These are phyloP conservation scores for Penicillium paradoxum DNA, from an alignment of 495 filamentous ascomycete genomes.

Conservation along the genomic window DNA sequence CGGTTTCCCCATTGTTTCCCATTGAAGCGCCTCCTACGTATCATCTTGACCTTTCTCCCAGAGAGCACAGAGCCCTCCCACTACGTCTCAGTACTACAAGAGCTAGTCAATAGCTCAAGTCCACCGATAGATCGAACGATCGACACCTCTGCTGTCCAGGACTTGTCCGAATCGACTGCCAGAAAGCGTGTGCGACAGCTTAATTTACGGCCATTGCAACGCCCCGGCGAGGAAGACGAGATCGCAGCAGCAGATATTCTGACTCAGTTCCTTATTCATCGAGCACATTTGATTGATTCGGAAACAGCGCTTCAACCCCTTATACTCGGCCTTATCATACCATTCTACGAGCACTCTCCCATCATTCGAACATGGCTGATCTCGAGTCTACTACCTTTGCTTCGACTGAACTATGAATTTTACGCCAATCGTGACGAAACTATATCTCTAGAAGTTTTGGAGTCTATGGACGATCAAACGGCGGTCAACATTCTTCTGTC, in stretches of 20 bases:
- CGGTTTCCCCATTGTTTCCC: constrained; percentile 55
- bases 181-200: constrained; percentile 66
- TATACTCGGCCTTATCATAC: constrained; percentile 63
- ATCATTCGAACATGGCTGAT: constrained; percentile 70
- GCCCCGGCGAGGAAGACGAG: constrained; percentile 41
- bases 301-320: constrained; percentile 73
- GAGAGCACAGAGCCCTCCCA: constrained; percentile 62
- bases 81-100: constrained; percentile 58
- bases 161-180: constrained; percentile 60
- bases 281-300: constrained; percentile 69
- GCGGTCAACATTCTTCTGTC: constrained; percentile 67
- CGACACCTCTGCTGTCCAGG: constrained; percentile 56
- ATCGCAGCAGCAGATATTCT: constrained; percentile 50
- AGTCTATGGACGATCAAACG: constrained; percentile 49
- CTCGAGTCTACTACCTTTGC: constrained; percentile 69
- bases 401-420: constrained; percentile 81
- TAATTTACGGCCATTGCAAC: constrained; percentile 57
- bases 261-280: constrained; percentile 67
- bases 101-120: constrained; percentile 44
- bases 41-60: constrained; percentile 80
- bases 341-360: constrained; percentile 66
- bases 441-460: constrained; percentile 57
- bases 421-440: constrained; percentile 55
- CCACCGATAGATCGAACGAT: constrained; percentile 30
- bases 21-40: constrained; percentile 65